Evolutionary conservation across 1,284 basidiomycete species (phyloP).

Genomic region (Cerioporus squamosus): DNA sequence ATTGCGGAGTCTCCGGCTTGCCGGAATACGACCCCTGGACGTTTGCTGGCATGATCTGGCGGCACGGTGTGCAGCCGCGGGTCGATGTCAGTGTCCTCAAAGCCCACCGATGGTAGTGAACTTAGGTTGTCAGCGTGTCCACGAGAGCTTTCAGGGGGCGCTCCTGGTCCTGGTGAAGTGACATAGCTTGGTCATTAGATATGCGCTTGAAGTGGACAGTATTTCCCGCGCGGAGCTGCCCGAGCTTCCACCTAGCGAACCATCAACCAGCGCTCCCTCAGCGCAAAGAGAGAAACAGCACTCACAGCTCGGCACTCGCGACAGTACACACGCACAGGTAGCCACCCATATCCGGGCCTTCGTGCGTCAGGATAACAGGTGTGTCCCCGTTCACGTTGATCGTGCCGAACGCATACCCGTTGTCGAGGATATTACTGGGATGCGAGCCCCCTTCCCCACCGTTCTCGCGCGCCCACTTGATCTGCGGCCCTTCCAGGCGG

Average conservation of each 20-base stretch:
- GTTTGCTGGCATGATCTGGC: conserved; percentile 13
- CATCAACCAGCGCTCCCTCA: background rate
- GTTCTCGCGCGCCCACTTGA: conserved; percentile 61
- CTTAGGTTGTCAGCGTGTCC: background rate
- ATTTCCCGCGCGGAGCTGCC: conserved; percentile 59
- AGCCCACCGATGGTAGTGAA: too few relatives aligned
- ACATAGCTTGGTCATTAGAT: conserved; percentile 40
- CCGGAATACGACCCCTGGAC: conserved; percentile 45
- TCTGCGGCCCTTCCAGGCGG: conserved; percentile 49
- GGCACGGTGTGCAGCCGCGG: conserved; percentile 41
- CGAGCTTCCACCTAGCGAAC: conserved; percentile 59
- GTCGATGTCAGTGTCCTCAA: conserved; percentile 25
- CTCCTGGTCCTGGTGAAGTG: conserved; percentile 7
- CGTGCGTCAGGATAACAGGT: conserved; percentile 67
- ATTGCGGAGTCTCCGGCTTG: conserved; percentile 64
- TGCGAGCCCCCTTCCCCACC: conserved; percentile 78
- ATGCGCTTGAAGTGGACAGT: conserved; percentile 55
- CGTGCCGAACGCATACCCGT: conserved; percentile 64
- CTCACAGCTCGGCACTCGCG: conserved; percentile 54
- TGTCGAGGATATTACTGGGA: conserved; percentile 74
- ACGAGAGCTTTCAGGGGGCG: conserved; percentile 6
- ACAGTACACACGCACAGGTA: conserved; percentile 62
- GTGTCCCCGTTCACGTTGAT: conserved; percentile 76
- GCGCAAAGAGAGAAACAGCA: background rate
- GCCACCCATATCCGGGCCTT: conserved; percentile 71